phyloP scores from a whole-genome alignment of 768 basidiomycete species.

The Mycena floridula region DNA sequence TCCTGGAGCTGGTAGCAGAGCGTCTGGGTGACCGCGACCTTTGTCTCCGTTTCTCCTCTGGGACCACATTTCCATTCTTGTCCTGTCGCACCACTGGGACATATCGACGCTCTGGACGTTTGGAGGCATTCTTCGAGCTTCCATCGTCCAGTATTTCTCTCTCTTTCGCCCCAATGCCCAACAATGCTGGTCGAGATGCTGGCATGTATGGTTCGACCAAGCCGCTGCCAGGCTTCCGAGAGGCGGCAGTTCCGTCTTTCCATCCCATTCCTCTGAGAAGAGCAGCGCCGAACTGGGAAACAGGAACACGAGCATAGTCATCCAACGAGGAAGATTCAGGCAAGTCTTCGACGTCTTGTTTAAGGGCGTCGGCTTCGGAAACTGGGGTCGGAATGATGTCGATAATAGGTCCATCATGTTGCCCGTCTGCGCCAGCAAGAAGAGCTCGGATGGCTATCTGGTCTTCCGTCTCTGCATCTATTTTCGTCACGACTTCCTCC shows the following conservation, averaged over 20 bases:
- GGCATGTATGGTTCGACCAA: constrained; percentile 79
- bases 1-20: constrained; percentile 39
- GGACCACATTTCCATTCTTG: constrained; percentile 27
- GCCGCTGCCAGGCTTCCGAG: constrained; percentile 55
- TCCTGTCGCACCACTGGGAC: constrained; percentile 78
- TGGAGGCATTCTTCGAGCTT: constrained; percentile 37
- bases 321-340: constrained; percentile 72
- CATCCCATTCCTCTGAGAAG: constrained; percentile 96
- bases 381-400: constrained; percentile 61
- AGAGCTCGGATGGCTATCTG: constrained; percentile 76
- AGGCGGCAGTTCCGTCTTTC: constrained; percentile 76
- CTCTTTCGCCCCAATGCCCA: constrained; percentile 95
- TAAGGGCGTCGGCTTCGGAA: constrained; percentile 79
- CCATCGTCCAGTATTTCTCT: constrained; percentile 68
- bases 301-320: constrained; percentile 87
- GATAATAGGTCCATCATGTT: constrained; percentile 35
- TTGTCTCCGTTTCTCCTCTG: constrained; percentile 20
- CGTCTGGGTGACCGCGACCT: constrained; percentile 30
- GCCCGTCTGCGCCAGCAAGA: constrained; percentile 47
- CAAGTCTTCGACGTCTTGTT: constrained; percentile 75
- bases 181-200: constrained; percentile 70
- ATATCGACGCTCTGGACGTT: constrained; percentile 68
- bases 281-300: constrained; percentile 90
- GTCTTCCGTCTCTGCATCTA: constrained; percentile 63
- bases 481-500: constrained; percentile 17